Base-by-base conservation (phyloP, 2,329 filamentous ascomycete genomes). In the Alternaria brassicae region DNA sequence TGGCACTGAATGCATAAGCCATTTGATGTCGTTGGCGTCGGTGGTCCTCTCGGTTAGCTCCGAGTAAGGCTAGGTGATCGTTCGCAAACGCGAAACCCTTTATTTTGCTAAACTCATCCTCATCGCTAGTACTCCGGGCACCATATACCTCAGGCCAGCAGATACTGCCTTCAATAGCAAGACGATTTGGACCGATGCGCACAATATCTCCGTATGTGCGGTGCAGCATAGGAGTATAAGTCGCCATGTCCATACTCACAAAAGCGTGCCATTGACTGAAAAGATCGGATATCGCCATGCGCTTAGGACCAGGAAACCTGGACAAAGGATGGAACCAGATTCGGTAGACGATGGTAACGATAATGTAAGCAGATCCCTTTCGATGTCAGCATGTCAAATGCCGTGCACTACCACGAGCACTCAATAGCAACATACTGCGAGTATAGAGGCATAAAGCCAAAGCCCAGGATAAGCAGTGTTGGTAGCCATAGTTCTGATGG, bases 71-170 rank as follows among this genome's bases (percentile, higher is more conserved):
- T 44, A 37, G 32, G 30, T 49, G 45, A n/a, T 49, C 45, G 30
- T 37, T 37, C 17, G 48, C 32, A 19, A 40, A 40, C 8, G 21
- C 13, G 17, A 37, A 51, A 17, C 19, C 34, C 15, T 25, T 25
- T n/a, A 27, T 19, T 27, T 51, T 39, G 25, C 19, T 12, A n/a
- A 51, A 51, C 32, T 51, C 48, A 23, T 27, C 15, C 19, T 40
- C 13, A 28, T 40, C 32, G 32, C 32, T 27, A n/a, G 30, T 37
- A 25, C 45, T 53, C 34, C 50, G 39, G 15, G 10, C 19, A 45
- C 51, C 51, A 36, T 37, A 53, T 12, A 53, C 40, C 21, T 53
- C 51, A 6, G 51, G 40, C 51, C 51, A 53, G 17, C 51, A 25
- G 17, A 53, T 28, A 36, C 17, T 53, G 13, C 51, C 51, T 25